phyloP scores from a whole-genome alignment of 1,284 basidiomycete species.

The Ceratobasidium papillatum region DNA sequence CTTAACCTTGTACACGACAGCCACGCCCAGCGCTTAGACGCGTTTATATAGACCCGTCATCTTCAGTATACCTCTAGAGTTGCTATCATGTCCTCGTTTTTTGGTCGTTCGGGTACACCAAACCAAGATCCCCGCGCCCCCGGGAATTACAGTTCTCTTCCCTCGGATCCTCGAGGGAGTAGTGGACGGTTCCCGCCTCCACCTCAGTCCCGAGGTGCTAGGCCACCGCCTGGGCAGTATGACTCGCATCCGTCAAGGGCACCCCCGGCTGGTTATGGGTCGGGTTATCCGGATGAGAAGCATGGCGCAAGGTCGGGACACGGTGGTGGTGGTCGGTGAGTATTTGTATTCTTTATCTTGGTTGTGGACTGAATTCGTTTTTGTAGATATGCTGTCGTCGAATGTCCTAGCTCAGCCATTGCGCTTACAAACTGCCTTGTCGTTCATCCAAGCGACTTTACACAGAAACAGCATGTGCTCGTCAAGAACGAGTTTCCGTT shows the following conservation, averaged over 20 bases:
- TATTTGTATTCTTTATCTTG: constrained; percentile 14
- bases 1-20: constrained; percentile 6
- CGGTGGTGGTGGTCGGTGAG: constrained; percentile 51
- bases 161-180: constrained; percentile 22
- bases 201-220: constrained; percentile 52
- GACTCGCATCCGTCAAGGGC: constrained; percentile 53
- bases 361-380: constrained; percentile 12
- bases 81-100: constrained; percentile 21
- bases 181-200: constrained; percentile 48
- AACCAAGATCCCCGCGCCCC: constrained; percentile 36
- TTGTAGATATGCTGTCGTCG: constrained; percentile 65
- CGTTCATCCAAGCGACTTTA: constrained; percentile 79
- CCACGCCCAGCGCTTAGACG: constrained; percentile 9
- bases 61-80: neutral
- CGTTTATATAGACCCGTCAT: constrained; percentile 13
- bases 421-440: constrained; percentile 86
- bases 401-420: constrained; percentile 66
- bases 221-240: constrained; percentile 32
- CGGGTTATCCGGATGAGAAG: constrained; percentile 35
- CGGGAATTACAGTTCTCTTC: constrained; percentile 17
- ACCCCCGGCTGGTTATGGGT: constrained; percentile 50
- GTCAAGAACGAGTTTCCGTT: constrained; percentile 74
- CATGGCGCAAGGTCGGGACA: constrained; percentile 11
- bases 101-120: constrained; percentile 23
- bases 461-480: constrained; percentile 74